Base-by-base conservation (phyloP, 805 yeast species). In the Yarrowia deformans region DNA sequence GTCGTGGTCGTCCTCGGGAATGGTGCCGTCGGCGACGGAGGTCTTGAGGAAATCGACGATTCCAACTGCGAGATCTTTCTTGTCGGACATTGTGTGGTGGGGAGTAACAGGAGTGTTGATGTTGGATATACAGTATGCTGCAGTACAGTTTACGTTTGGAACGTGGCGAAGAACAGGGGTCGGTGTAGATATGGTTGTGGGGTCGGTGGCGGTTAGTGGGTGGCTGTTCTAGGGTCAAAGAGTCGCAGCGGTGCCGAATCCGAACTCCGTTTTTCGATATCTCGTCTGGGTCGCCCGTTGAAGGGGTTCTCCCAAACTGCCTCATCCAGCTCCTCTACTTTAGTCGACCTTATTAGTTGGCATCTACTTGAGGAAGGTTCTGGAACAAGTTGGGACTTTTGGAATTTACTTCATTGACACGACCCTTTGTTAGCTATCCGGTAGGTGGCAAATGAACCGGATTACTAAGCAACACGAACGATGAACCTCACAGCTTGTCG, bases 1-100 rank as follows among this genome's bases (percentile, higher is more conserved):
- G 74, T 95, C 98, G 69, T 84, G 84, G 76, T 88, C 91, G 72
- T 94, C 98, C 71, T 88, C 90, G 45, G 89, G 80, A 56, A 93
- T 85, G 52, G 85, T 84, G 52, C 90, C 90, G 71, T 84, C 83
- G 56, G 83, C 76, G 19, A 90, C 85, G 12, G 90, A 80, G 18
- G 81, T 74, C 74, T 85, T 84, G 73, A 95, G 83, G 78, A 88
- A 94, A 71, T 87, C 85, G 55, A 92, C 88, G 72, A 94, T 88
- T 66, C 91, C 86, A 63, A 87, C 81, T 1, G 97, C 94, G 63
- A 81, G 75, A 56, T 76, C 72, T 69, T 75, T 72, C 69, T 77
- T 76, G 66, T 43, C 52, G 40, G 66, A 60, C 66, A 60, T 58
- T 16, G 46, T 42, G 34, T 18, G n/a, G 46, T 39, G 35, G 4